phyloP scores from a whole-genome alignment of 352 stramenopile genomes.

The Pythium volutum region DNA sequence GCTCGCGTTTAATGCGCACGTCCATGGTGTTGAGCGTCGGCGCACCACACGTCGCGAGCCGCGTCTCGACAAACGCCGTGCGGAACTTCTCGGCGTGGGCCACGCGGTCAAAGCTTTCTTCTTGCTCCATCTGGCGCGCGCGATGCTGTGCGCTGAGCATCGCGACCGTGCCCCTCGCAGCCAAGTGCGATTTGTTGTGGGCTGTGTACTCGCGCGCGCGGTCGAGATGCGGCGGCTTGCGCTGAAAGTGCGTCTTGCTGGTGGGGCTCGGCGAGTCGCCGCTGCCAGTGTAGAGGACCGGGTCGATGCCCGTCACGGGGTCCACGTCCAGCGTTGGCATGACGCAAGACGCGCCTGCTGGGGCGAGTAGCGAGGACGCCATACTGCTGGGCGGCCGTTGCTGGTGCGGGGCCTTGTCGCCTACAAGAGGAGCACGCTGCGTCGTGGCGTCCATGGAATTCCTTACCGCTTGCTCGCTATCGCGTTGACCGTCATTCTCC shows the following conservation, averaged over 20 bases:
- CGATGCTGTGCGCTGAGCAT: conserved; percentile 46
- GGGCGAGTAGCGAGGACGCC: background rate
- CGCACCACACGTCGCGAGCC: conserved; percentile 55
- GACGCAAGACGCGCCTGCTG: conserved; percentile 18
- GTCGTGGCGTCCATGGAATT: background rate
- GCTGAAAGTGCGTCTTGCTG: conserved; percentile 34
- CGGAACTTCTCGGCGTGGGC: conserved; percentile 37
- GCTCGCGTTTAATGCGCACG: conserved; percentile 51
- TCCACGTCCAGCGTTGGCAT: conserved; percentile 31
- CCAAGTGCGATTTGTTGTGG: conserved; percentile 37
- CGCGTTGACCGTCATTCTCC: conserved; percentile 7
- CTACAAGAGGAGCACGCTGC: background rate
- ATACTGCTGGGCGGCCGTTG: background rate
- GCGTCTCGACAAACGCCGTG: conserved; percentile 53
- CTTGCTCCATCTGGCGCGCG: conserved; percentile 41
- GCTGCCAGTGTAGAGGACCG: conserved; percentile 53
- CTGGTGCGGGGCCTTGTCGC: background rate
- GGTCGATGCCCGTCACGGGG: conserved; percentile 31
- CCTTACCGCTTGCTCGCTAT: background rate
- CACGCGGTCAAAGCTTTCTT: conserved; percentile 53
- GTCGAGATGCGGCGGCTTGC: conserved; percentile 58
- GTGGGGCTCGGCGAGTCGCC: conserved; percentile 1
- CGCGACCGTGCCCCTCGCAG: conserved; percentile 46
- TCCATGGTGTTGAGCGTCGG: conserved; percentile 66
- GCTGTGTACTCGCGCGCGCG: conserved; percentile 47